Percentiles rank a stretch among this genome's conserved stretches.
Conservation (phyloP, 2,329 filamentous ascomycete genomes). For the Nothomitra cinnamomea region DNA sequence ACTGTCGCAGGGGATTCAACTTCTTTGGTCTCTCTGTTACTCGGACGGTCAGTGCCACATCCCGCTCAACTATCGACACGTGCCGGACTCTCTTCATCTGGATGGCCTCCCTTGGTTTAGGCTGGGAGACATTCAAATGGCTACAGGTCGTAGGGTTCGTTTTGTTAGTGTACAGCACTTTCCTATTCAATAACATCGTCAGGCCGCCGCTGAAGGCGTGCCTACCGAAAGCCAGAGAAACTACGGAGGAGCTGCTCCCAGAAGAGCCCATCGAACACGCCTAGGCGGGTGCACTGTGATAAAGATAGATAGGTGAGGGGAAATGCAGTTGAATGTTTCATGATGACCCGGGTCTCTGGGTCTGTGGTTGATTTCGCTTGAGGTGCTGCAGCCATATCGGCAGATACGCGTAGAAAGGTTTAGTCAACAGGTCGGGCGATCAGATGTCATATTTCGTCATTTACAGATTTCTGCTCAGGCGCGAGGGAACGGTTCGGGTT, state of each 20-base stretch:
- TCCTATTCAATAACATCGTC: slow-evolving; percentile 84
- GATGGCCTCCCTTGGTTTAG: slow-evolving; percentile 80
- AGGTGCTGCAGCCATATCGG: too few relatives aligned
- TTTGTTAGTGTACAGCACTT: slow-evolving; percentile 87
- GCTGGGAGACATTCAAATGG: slow-evolving; percentile 97
- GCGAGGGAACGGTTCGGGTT: too few relatives aligned
- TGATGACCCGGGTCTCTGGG: background rate
- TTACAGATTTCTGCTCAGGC: too few relatives aligned
- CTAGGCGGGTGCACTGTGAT: slow-evolving; percentile 10
- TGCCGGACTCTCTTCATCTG: slow-evolving; percentile 97
- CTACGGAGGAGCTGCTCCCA: slow-evolving; percentile 48
- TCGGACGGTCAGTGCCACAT: slow-evolving; percentile 73
- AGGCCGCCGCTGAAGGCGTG: slow-evolving; percentile 58
- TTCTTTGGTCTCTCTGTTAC: slow-evolving; percentile 96
- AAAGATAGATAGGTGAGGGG: background rate
- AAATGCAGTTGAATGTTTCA: background rate
- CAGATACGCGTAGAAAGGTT: too few relatives aligned
- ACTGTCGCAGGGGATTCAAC: slow-evolving; percentile 63
- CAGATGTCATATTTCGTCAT: too few relatives aligned
- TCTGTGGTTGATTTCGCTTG: background rate
- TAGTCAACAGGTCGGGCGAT: too few relatives aligned
- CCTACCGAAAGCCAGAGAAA: slow-evolving; percentile 35
- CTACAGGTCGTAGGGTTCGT: slow-evolving; percentile 81
- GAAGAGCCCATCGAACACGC: slow-evolving; percentile 72
- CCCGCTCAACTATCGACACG: slow-evolving; percentile 90